Percentiles rank a stretch among this genome's conserved stretches.
Evolutionary conservation across 495 filamentous ascomycete species (phyloP).

Genomic region (Sporormia fimetaria): DNA sequence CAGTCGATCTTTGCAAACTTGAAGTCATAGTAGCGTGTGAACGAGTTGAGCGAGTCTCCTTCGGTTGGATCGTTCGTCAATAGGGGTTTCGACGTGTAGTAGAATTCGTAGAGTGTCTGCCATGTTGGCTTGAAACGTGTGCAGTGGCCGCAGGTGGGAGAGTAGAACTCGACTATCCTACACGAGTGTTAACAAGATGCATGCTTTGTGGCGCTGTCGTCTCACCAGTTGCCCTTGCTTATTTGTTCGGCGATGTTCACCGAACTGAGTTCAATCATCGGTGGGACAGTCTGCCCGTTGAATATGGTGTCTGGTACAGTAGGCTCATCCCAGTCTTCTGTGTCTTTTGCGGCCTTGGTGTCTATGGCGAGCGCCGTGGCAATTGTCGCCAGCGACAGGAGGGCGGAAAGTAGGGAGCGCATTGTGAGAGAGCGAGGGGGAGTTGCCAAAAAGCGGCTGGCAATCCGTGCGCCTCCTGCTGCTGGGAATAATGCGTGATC

Average conservation of each 20-base stretch:
- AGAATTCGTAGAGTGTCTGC: constrained; percentile 91
- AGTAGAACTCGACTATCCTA: constrained; percentile 69
- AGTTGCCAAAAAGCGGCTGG: not conserved
- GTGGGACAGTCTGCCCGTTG: constrained; percentile 70
- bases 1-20: constrained; percentile 81
- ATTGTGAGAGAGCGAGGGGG: constrained; percentile 9
- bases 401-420: constrained; percentile 19
- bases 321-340: constrained; percentile 13
- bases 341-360: not conserved
- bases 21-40: constrained; percentile 73
- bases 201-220: constrained; percentile 16
- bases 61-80: constrained; percentile 33
- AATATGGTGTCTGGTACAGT: constrained; percentile 46
- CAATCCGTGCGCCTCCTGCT: constrained; percentile 4
- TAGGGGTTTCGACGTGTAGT: constrained; percentile 79
- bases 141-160: constrained; percentile 72
- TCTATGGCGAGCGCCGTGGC: constrained; percentile 11
- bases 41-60: constrained; percentile 48
- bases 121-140: constrained; percentile 66
- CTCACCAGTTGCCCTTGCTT: constrained; percentile 54
- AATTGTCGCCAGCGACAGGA: constrained; percentile 23
- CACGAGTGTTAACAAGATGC: not conserved
- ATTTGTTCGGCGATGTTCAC: constrained; percentile 45
- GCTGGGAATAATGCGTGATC: not conserved
- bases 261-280: constrained; percentile 51